phyloP scores from a whole-genome alignment of 1,284 basidiomycete genomes.

The Flammula alnicola region DNA sequence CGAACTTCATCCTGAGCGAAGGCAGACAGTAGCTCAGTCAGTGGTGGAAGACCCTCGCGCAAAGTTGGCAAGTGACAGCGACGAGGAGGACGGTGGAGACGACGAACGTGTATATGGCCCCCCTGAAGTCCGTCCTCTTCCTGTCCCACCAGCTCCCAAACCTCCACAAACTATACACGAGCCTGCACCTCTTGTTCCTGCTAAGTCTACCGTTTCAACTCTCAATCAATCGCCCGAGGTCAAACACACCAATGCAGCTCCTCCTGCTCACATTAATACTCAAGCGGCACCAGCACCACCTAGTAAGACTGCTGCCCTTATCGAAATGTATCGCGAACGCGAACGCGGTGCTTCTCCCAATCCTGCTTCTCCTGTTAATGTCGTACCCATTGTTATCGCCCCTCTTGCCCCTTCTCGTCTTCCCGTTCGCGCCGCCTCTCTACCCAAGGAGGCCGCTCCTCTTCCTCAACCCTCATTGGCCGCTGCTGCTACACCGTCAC shows the following conservation, averaged over 20 bases:
- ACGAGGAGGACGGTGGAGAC: slow-evolving; percentile 40
- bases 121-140: slow-evolving; percentile 29
- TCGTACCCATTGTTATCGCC: slow-evolving; percentile 29
- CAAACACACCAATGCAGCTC: background rate
- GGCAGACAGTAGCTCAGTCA: slow-evolving; percentile 29
- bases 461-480: slow-evolving; percentile 23
- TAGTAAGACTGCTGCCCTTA: slow-evolving; percentile 74
- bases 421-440: slow-evolving; percentile 38
- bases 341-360: slow-evolving; percentile 45
- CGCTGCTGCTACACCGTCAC: slow-evolving; percentile 13
- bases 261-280: slow-evolving; percentile 10
- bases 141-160: slow-evolving; percentile 24
- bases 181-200: slow-evolving; percentile 17
- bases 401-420: slow-evolving; percentile 42
- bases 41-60: slow-evolving; percentile 41
- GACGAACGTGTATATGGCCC: slow-evolving; percentile 29
- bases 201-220: slow-evolving; percentile 12
- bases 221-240: slow-evolving; percentile 16
- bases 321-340: slow-evolving; percentile 81
- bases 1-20: slow-evolving; percentile 61
- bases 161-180: slow-evolving; percentile 12
- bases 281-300: slow-evolving; percentile 23
- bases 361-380: slow-evolving; percentile 22
- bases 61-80: slow-evolving; percentile 39
- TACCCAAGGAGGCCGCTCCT: slow-evolving; percentile 29